phyloP scores from a whole-genome alignment of 2,329 filamentous ascomycete genomes.

The Beauveria sp. region DNA sequence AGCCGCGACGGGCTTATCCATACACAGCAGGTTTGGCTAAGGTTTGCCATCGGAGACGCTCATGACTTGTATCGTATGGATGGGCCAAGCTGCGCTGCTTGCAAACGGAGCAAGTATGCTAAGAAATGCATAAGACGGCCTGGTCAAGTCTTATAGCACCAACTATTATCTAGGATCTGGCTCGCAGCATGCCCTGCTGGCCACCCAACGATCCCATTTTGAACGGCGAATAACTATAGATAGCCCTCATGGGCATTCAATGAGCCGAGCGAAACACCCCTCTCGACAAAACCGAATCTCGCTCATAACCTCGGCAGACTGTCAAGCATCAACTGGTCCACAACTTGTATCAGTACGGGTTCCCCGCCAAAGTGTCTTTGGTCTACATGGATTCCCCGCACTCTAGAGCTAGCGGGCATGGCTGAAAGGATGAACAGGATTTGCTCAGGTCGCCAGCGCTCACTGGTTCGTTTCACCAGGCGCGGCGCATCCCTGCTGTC shows the following conservation, averaged over 20 bases:
- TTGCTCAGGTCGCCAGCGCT: not conserved
- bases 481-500: not conserved
- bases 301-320: not conserved
- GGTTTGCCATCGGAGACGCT: not conserved
- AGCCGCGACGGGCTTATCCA: not conserved
- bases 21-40: not conserved
- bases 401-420: not conserved
- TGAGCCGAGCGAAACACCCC: not conserved
- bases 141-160: not conserved
- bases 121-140: no score
- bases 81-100: not conserved
- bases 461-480: not conserved
- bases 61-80: not conserved
- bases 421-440: not conserved
- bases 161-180: not conserved
- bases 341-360: not conserved
- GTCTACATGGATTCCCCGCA: constrained; percentile 5
- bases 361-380: not conserved
- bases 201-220: not conserved
- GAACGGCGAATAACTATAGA: not conserved
- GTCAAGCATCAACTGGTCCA: not conserved
- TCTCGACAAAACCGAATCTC: not conserved
- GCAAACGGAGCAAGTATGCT: not conserved
- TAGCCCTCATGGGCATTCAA: not conserved
- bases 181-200: not conserved